Percentiles rank a stretch among this genome's conserved stretches.
These are phyloP conservation scores for Monosporozyma siamensis DNA, from an alignment of 805 yeast genomes.

Conservation along the genomic window DNA sequence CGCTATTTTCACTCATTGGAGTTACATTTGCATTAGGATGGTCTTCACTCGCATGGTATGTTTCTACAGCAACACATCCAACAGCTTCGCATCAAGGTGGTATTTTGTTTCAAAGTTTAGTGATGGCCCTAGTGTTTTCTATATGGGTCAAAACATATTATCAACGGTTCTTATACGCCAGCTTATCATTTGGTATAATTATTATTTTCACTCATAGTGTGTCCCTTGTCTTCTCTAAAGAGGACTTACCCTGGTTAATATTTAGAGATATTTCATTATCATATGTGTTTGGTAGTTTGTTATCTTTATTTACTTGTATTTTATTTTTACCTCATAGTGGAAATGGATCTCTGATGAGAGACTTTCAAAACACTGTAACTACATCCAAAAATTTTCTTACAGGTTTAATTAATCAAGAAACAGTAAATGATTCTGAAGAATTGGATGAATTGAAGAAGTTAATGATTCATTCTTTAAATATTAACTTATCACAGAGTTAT, in stretches of 20 bases:
- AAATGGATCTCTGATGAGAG: slow-evolving; percentile 25
- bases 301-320: slow-evolving; percentile 31
- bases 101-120: slow-evolving; percentile 34
- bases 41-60: slow-evolving; percentile 35
- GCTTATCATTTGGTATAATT: slow-evolving; percentile 31
- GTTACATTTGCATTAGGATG: slow-evolving; percentile 36
- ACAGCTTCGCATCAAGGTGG: slow-evolving; percentile 39
- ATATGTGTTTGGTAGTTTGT: slow-evolving; percentile 35
- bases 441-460: slow-evolving; percentile 20
- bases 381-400: slow-evolving; percentile 22
- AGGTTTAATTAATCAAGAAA: slow-evolving; percentile 14
- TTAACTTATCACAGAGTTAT: slow-evolving; percentile 33
- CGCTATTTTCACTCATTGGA: slow-evolving; percentile 34
- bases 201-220: slow-evolving; percentile 31
- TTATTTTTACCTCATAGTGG: slow-evolving; percentile 35
- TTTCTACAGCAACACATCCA: slow-evolving; percentile 35
- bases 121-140: slow-evolving; percentile 31
- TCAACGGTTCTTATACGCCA: slow-evolving; percentile 33
- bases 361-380: slow-evolving; percentile 20
- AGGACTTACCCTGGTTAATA: slow-evolving; percentile 27
- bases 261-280: slow-evolving; percentile 39
- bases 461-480: slow-evolving; percentile 27
- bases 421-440: slow-evolving; percentile 10
- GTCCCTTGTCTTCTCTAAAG: slow-evolving; percentile 11
- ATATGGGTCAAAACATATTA: slow-evolving; percentile 36